Percentiles rank a stretch among this genome's conserved stretches.
phyloP scores from a whole-genome alignment of 768 basidiomycete genomes.

The Boletus subparvulus region DNA sequence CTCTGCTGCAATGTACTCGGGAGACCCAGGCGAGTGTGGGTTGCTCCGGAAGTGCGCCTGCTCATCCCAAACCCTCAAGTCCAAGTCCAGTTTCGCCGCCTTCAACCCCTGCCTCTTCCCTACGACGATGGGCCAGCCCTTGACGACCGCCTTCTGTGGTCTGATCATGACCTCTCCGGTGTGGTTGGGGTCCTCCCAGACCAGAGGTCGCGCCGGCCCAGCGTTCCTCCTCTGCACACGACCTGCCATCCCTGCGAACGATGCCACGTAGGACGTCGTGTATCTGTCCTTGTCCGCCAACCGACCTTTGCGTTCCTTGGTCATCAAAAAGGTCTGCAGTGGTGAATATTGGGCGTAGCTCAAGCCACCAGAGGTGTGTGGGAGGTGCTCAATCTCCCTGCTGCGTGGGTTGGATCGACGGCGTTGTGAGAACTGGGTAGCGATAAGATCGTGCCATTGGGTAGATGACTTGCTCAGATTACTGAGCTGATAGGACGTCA shows the following conservation, averaged over 20 bases:
- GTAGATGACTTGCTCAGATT: conserved; percentile 16
- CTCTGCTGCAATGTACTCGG: conserved; percentile 43
- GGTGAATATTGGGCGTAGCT: conserved; percentile 53
- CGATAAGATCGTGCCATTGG: conserved; percentile 29
- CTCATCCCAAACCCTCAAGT: conserved; percentile 31
- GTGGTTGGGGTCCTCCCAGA: conserved; percentile 30
- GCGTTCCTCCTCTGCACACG: conserved; percentile 18
- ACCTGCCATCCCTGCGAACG: conserved; percentile 33
- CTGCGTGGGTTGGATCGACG: conserved; percentile 25
- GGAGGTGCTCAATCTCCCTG: conserved; percentile 55
- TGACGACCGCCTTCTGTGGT: conserved; percentile 30
- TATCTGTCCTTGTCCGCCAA: conserved; percentile 39
- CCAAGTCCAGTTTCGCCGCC: conserved; percentile 34
- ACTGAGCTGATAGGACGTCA: conserved; percentile 31
- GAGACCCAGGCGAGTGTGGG: conserved; percentile 49
- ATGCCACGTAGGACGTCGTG: conserved; percentile 24
- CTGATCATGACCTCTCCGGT: conserved; percentile 34
- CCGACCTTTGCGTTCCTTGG: conserved; percentile 58
- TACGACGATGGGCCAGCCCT: conserved; percentile 45
- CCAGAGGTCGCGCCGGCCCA: conserved; percentile 18
- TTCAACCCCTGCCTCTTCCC: conserved; percentile 42
- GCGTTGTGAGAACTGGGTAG: conserved; percentile 19
- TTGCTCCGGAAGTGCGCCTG: conserved; percentile 40
- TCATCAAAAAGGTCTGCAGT: conserved; percentile 54
- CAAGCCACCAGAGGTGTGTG: conserved; percentile 64